Conservation (phyloP, 2,329 filamentous ascomycete species). For the Colletotrichum sp. region DNA sequence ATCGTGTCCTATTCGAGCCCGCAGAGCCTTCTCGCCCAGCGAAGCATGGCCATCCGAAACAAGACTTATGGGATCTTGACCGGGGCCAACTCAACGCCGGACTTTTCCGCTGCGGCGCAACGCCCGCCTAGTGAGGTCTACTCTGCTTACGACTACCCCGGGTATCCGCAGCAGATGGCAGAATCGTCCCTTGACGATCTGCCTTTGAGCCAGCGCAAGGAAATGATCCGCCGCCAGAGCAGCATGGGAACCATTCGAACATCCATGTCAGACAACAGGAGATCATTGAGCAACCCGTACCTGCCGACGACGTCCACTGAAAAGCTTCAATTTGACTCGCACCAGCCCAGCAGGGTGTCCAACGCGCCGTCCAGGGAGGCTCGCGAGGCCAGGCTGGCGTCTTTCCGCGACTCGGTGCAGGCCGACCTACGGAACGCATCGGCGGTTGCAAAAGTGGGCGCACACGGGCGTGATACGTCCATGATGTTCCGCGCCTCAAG, state of each 20-base stretch:
- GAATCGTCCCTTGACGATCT: slow-evolving; percentile 64
- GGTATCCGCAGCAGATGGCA: slow-evolving; percentile 22
- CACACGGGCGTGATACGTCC: slow-evolving; percentile 42
- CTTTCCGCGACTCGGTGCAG: slow-evolving; percentile 70
- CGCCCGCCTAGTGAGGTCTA: slow-evolving; percentile 45
- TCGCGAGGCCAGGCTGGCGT: slow-evolving; percentile 66
- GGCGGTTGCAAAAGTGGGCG: slow-evolving; percentile 32
- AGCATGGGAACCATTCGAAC: slow-evolving; percentile 39
- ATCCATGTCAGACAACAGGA: background rate
- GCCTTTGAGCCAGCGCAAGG: slow-evolving; percentile 71
- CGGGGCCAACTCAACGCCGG: slow-evolving; percentile 26
- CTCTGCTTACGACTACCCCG: slow-evolving; percentile 42
- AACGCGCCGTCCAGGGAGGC: slow-evolving; percentile 45
- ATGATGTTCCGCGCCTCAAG: slow-evolving; percentile 32
- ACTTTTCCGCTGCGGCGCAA: slow-evolving; percentile 23
- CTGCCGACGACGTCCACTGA: slow-evolving; percentile 29
- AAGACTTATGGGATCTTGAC: slow-evolving; percentile 51
- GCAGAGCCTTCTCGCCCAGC: slow-evolving; percentile 61
- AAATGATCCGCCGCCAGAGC: slow-evolving; percentile 60
- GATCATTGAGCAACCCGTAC: background rate
- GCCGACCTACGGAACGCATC: slow-evolving; percentile 60
- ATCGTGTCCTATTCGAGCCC: slow-evolving; percentile 57
- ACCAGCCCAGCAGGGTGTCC: slow-evolving; percentile 57
- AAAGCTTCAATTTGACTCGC: slow-evolving; percentile 53
- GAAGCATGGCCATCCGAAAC: slow-evolving; percentile 58